A percentile compares a stretch with the other conserved stretches of the same genome.
Conservation (phyloP, 2,329 filamentous ascomycete genomes). For the Septoria linicola region DNA sequence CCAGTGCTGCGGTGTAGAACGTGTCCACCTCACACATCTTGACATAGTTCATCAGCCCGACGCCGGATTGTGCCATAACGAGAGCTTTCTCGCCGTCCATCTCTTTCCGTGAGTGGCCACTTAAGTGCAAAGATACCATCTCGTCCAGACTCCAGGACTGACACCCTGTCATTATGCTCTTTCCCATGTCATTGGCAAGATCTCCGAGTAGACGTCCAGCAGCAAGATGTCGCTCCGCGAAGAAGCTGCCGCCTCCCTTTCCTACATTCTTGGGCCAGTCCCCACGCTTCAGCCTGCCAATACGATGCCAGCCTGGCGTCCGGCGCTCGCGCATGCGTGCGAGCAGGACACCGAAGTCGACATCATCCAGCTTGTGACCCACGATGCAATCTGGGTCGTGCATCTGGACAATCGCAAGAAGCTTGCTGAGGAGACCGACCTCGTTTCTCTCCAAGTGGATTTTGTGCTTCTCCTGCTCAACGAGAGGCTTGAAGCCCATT, state of each 20-base stretch:
- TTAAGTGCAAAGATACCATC: conserved; percentile 90
- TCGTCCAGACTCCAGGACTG: conserved; percentile 98
- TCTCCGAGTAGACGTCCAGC: conserved; percentile 89
- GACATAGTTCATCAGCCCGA: conserved; percentile 88
- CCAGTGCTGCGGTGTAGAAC: conserved; percentile 89
- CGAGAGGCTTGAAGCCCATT: conserved; percentile 78
- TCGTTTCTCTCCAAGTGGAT: conserved; percentile 83
- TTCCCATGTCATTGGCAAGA: conserved; percentile 92
- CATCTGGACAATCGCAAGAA: conserved; percentile 82
- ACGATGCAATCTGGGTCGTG: conserved; percentile 92
- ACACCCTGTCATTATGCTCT: conserved; percentile 94
- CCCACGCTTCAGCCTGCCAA: conserved; percentile 78
- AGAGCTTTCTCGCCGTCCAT: conserved; percentile 85
- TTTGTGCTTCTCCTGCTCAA: conserved; percentile 70
- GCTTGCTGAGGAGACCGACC: conserved; percentile 78
- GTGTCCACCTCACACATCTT: conserved; percentile 94
- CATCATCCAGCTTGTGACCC: conserved; percentile 94
- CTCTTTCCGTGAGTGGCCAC: conserved; percentile 71
- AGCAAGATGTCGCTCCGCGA: conserved; percentile 86
- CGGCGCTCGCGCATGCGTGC: conserved; percentile 86
- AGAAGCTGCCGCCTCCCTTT: conserved; percentile 84
- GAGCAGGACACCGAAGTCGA: conserved; percentile 88
- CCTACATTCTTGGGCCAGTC: conserved; percentile 87
- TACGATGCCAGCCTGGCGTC: conserved; percentile 89
- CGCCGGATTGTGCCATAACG: conserved; percentile 74